phyloP scores from a whole-genome alignment of 176 grass and related monocot species.

The Oryza coarctata region DNA sequence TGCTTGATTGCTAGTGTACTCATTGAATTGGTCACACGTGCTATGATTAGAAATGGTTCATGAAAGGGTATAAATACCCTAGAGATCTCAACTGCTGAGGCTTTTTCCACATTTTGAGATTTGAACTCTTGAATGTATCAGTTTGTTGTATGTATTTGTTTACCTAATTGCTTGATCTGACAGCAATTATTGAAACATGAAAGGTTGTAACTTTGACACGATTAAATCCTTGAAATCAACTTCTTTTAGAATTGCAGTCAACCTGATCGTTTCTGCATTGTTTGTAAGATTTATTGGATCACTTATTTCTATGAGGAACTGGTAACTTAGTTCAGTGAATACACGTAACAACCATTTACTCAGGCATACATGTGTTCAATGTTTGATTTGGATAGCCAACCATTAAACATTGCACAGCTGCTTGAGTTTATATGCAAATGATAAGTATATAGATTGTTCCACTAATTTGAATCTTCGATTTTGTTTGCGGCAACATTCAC shows the following conservation, averaged over 20 bases:
- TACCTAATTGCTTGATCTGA: neutral
- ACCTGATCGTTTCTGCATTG: neutral
- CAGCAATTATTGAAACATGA: neutral
- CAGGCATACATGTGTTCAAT: too few species aligned
- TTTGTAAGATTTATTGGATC: neutral
- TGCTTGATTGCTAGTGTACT: constrained; percentile 4
- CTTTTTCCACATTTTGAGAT: neutral
- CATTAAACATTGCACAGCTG: too few species aligned
- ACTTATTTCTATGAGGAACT: neutral
- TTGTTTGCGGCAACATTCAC: neutral
- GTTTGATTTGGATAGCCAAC: too few species aligned
- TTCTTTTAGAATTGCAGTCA: neutral
- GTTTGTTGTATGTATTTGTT: neutral
- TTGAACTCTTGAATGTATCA: neutral
- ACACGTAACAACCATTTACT: too few species aligned
- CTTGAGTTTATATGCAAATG: too few species aligned
- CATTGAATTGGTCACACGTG: neutral
- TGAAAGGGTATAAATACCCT: neutral
- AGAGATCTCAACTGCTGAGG: neutral
- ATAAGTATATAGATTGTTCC: too few species aligned
- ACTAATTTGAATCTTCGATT: too few species aligned
- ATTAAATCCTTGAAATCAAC: neutral
- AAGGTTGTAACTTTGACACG: neutral
- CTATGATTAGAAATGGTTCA: neutral
- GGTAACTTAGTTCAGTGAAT: neutral